phyloP scores from a whole-genome alignment of 768 basidiomycete species.

The Termitomyces sp. region DNA sequence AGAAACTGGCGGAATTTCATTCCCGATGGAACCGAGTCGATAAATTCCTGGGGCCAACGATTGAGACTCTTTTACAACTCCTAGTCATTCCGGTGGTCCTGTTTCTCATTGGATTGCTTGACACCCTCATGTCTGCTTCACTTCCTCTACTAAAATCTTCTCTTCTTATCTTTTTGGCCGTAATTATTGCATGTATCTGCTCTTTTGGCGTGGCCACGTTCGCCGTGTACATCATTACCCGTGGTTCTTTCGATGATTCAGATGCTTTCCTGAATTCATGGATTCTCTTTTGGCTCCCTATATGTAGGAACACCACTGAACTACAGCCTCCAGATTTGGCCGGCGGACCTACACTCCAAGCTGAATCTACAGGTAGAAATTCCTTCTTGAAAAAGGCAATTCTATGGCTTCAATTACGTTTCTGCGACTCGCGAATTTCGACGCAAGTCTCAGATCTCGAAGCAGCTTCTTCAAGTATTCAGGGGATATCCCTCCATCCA shows the following conservation, averaged over 20 bases:
- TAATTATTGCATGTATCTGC: neutral
- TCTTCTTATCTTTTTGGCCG: neutral
- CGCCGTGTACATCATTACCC: neutral
- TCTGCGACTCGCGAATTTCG: neutral
- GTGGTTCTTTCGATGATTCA: neutral
- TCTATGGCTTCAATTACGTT: neutral
- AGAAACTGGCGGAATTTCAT: constrained; percentile 9
- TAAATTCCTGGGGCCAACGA: constrained; percentile 3
- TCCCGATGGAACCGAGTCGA: constrained; percentile 6
- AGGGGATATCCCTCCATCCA: neutral
- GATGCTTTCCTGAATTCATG: neutral
- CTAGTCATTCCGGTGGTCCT: constrained; percentile 9
- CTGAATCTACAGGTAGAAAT: neutral
- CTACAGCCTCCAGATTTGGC: too few relatives aligned
- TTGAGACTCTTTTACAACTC: constrained; percentile 7
- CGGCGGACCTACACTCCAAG: too few relatives aligned
- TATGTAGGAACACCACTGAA: too few relatives aligned
- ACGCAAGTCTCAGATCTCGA: neutral
- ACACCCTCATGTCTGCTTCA: constrained; percentile 7
- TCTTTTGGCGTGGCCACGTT: neutral
- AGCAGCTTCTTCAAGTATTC: neutral
- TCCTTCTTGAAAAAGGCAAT: neutral
- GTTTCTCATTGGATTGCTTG: constrained; percentile 10
- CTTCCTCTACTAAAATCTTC: neutral
- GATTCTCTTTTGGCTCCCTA: neutral